These are phyloP conservation scores for Mucor ambiguus DNA, from an alignment of 371 early-diverging fungal genomes.

Conservation along the genomic window DNA sequence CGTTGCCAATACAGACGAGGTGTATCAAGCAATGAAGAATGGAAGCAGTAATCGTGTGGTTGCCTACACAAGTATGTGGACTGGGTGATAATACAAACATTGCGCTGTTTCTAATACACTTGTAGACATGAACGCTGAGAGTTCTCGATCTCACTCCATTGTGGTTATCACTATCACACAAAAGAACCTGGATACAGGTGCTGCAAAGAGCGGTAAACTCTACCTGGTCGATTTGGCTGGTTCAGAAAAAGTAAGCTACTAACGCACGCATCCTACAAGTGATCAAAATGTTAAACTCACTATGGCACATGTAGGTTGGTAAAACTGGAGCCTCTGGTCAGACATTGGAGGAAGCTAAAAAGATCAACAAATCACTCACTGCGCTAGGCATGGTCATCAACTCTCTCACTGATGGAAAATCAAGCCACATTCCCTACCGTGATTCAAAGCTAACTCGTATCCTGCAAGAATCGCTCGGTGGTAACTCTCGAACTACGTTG, in stretches of 20 bases:
- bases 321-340: conserved; percentile 99
- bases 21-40: conserved; percentile 91
- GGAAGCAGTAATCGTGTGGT: conserved; percentile 91
- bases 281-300: not conserved
- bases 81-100: not conserved
- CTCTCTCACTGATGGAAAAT: conserved; percentile 91
- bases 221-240: conserved; percentile 99
- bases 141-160: conserved; percentile 96
- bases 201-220: conserved; percentile 87
- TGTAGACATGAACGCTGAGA: conserved; percentile 96
- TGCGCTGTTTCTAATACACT: conserved; percentile 1
- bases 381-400: conserved; percentile 99
- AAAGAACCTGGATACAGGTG: conserved; percentile 91
- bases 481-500: conserved; percentile 95
- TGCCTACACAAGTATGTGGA: conserved; percentile 81
- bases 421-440: conserved; percentile 97
- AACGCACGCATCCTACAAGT: not conserved
- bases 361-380: conserved; percentile 98
- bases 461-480: conserved; percentile 98
- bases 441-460: conserved; percentile 99
- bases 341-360: conserved; percentile 99
- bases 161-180: conserved; percentile 94
- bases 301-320: conserved; percentile 58
- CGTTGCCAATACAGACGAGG: conserved; percentile 92
- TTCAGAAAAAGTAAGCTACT: conserved; percentile 86